Percentiles rank a stretch among this genome's conserved stretches.
Evolutionary conservation across 345 rosid species (phyloP).

Genomic region (Rubroshorea leprosula): DNA sequence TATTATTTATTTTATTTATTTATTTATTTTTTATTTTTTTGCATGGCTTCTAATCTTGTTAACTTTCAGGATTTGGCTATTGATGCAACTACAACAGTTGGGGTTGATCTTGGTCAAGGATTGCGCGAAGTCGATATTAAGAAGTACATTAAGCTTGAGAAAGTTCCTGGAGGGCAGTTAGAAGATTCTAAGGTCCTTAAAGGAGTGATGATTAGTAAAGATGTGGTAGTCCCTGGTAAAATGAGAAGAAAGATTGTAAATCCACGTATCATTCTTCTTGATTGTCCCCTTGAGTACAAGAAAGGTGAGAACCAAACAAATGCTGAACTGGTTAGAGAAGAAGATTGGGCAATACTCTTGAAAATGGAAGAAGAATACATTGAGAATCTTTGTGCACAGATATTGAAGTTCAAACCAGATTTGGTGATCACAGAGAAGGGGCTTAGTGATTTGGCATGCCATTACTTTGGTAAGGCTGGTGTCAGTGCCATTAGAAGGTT

Average conservation of each 20-base stretch:
- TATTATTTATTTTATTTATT: neutral
- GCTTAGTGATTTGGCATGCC: slow-evolving; percentile 92
- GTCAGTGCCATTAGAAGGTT: slow-evolving; percentile 94
- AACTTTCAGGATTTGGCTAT: slow-evolving; percentile 79
- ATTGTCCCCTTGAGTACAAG: slow-evolving; percentile 92
- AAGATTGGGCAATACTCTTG: slow-evolving; percentile 80
- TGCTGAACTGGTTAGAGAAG: slow-evolving; percentile 87
- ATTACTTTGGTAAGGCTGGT: slow-evolving; percentile 86
- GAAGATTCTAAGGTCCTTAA: slow-evolving; percentile 87
- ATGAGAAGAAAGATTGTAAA: slow-evolving; percentile 87
- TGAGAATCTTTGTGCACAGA: slow-evolving; percentile 71
- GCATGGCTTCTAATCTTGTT: slow-evolving; percentile 1
- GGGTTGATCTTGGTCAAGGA: slow-evolving; percentile 96
- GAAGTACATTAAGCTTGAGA: slow-evolving; percentile 88
- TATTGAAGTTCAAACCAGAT: slow-evolving; percentile 85
- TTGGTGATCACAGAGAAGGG: slow-evolving; percentile 92
- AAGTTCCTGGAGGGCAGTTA: slow-evolving; percentile 89
- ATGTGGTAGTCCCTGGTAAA: slow-evolving; percentile 92
- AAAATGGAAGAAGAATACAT: slow-evolving; percentile 94
- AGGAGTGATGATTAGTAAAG: slow-evolving; percentile 96
- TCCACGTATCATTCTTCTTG: slow-evolving; percentile 85
- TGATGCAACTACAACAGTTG: slow-evolving; percentile 75
- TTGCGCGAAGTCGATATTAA: slow-evolving; percentile 89
- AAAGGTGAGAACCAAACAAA: slow-evolving; percentile 99
- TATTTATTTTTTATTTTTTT: neutral